phyloP scores from a whole-genome alignment of 805 yeast species.

The Candida endomychidarum region DNA sequence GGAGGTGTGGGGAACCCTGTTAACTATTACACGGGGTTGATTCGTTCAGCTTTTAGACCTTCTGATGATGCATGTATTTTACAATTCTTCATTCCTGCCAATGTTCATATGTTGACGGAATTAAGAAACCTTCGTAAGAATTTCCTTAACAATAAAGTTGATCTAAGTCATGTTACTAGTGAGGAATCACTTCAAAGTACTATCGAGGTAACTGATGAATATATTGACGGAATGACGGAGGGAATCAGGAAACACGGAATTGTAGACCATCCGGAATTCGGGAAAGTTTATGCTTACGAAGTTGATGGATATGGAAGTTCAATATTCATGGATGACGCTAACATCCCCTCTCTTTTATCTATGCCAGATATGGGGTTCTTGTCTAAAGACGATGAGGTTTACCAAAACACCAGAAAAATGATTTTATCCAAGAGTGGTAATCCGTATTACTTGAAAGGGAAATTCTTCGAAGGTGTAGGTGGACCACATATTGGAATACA shows the following conservation, averaged over 20 bases:
- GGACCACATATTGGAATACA: slow-evolving; percentile 86
- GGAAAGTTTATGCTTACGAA: slow-evolving; percentile 83
- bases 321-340: slow-evolving; percentile 86
- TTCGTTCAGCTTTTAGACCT: slow-evolving; percentile 85
- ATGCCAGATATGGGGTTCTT: slow-evolving; percentile 77
- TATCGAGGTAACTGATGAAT: slow-evolving; percentile 24
- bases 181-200: background rate
- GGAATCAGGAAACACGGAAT: slow-evolving; percentile 68
- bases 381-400: slow-evolving; percentile 50
- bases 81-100: slow-evolving; percentile 83
- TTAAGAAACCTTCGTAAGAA: slow-evolving; percentile 36
- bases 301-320: slow-evolving; percentile 83
- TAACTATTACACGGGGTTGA: slow-evolving; percentile 62
- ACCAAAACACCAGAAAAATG: slow-evolving; percentile 80
- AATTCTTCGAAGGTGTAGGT: slow-evolving; percentile 72
- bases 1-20: slow-evolving; percentile 86
- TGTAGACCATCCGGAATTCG: slow-evolving; percentile 65
- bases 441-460: slow-evolving; percentile 72
- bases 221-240: slow-evolving; percentile 43
- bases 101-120: slow-evolving; percentile 72
- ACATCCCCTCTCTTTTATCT: slow-evolving; percentile 77
- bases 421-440: slow-evolving; percentile 66
- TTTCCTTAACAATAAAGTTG: slow-evolving; percentile 17
- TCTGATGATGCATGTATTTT: slow-evolving; percentile 83
- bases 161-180: slow-evolving; percentile 10